These are phyloP conservation scores for Alternaria rosae DNA, from an alignment of 2,329 filamentous ascomycete genomes.

Conservation along the genomic window DNA sequence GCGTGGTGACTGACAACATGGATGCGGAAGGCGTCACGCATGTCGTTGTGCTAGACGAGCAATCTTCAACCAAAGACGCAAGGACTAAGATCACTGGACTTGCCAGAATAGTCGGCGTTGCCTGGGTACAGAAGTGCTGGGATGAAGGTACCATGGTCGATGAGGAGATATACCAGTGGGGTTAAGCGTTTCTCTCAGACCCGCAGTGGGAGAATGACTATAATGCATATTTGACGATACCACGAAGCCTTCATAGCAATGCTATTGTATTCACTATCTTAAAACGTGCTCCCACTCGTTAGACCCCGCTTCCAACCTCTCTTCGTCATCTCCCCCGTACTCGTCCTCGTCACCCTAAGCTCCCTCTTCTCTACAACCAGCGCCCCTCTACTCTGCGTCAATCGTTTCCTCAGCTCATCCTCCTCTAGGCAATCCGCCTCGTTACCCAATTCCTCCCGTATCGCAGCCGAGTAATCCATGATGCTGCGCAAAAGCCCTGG, in stretches of 20 bases:
- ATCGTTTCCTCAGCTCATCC: constrained; percentile 26
- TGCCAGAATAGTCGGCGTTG: constrained; percentile 72
- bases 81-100: constrained; percentile 52
- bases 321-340: constrained; percentile 10
- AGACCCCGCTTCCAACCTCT: constrained; percentile 29
- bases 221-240: background rate
- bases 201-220: background rate
- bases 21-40: constrained; percentile 72
- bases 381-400: constrained; percentile 30
- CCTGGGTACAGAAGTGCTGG: constrained; percentile 86
- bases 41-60: constrained; percentile 64
- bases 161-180: constrained; percentile 60
- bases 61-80: constrained; percentile 56
- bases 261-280: background rate
- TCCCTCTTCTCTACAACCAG: constrained; percentile 36
- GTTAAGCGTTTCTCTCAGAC: constrained; percentile 15
- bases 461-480: constrained; percentile 35
- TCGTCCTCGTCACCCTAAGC: constrained; percentile 31
- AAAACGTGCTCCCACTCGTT: constrained; percentile 42
- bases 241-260: background rate
- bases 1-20: constrained; percentile 61
- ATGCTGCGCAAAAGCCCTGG: constrained; percentile 40
- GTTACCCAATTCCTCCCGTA: constrained; percentile 37
- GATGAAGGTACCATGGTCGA: constrained; percentile 78
- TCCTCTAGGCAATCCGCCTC: constrained; percentile 29